Evolutionary conservation across 169 alveolate species (phyloP), one percentile per base, ranked within the genome.

Genomic region (Blepharisma undulans): DNA sequence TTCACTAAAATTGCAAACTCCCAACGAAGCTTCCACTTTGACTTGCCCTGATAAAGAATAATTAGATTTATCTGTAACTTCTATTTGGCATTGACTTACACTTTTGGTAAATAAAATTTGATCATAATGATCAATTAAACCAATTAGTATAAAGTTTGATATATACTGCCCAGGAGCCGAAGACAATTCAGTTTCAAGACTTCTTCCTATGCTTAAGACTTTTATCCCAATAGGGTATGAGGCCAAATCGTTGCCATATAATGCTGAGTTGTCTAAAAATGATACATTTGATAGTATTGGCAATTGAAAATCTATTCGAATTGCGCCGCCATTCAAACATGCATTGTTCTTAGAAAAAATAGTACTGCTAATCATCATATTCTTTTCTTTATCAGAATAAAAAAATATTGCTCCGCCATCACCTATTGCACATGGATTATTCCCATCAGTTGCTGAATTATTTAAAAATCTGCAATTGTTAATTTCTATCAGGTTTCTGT

Each of bases 231-330:
- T 25, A 27, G 88, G 78, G 32, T 27, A 81, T 27, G 88, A 81
- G 16, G 88, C 88, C 12, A 81, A 18, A 22, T 81, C 25, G 18
- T 81, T 25, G 72, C 88, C 88, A 32, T 80, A 80, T 27, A 25
- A 12, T 14, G 88, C 88, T 25, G 18, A 25, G 76, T 80, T 80
- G 10, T 18, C 10, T 16, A 14, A 16, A 32, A 30, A 80, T 10
- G 16, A 27, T 14, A 12, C 14, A 21, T 32, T 27, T 16, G 76
- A 18, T 25, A 81, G 18, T 30, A 27, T 12, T 16, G 88, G 88
- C 27, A 12, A 12, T 16, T 32, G 14, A 18, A 16, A 12, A 25
- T 81, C 16, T 25, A 76, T 25, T 22, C 25, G 66, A 27, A 81
- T 81, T 16, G 88, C 72, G 18, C 88, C 88, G 12, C 88, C 88